Evolutionary conservation across 352 stramenopile species (phyloP).

Genomic region (Globisporangium irregulare): DNA sequence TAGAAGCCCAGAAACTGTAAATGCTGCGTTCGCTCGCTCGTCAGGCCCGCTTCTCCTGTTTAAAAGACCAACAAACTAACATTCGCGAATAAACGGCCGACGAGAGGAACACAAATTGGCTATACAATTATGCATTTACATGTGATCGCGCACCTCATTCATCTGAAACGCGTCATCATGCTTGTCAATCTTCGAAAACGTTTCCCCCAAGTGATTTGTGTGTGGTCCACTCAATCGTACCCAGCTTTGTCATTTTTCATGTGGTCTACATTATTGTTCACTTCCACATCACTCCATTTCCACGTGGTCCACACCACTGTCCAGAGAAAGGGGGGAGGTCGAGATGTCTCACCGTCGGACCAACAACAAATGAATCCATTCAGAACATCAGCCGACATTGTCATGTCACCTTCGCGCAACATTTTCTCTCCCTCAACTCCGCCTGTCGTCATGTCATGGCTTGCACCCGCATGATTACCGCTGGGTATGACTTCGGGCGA

Average conservation of each 20-base stretch:
- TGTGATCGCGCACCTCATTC: too few relatives aligned
- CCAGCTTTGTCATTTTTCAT: neutral
- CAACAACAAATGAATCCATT: slow-evolving; percentile 4
- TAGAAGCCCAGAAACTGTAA: slow-evolving; percentile 64
- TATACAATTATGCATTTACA: too few relatives aligned
- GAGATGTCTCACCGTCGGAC: neutral
- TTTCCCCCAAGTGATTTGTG: neutral
- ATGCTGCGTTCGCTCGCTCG: neutral
- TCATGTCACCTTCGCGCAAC: slow-evolving; percentile 4
- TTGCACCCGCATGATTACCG: slow-evolving; percentile 4
- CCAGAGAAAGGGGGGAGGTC: neutral
- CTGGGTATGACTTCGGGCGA: neutral
- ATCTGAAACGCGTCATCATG: too few relatives aligned
- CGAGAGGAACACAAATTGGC: too few relatives aligned
- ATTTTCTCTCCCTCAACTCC: neutral
- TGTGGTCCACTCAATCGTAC: neutral
- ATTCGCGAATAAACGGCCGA: too few relatives aligned
- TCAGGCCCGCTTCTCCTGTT: neutral
- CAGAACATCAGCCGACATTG: neutral
- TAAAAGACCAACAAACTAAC: too few relatives aligned
- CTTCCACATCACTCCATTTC: neutral
- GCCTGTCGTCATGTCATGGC: neutral
- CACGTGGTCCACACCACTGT: neutral
- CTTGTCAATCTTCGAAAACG: too few relatives aligned
- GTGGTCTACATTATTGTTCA: neutral